These are phyloP conservation scores for Calonectria pauciramosa DNA, from an alignment of 2,329 filamentous ascomycete species.

Conservation along the genomic window DNA sequence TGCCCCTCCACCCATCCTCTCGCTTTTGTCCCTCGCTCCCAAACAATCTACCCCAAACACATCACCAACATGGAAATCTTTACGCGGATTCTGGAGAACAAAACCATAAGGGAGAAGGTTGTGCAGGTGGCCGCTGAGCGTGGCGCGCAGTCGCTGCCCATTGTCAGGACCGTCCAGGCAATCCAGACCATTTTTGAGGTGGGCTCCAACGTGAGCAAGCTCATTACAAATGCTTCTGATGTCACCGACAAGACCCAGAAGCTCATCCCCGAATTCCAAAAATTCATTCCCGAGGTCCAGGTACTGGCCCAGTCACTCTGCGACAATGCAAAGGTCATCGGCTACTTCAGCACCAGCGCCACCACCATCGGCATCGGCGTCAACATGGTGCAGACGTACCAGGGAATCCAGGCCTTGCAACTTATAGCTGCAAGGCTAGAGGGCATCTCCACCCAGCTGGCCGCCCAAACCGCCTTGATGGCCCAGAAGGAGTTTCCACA, in stretches of 20 bases:
- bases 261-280: not conserved
- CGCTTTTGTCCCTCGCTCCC: not conserved
- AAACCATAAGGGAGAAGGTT: not conserved
- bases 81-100: constrained; percentile 3
- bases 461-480: constrained; percentile 52
- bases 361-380: constrained; percentile 49
- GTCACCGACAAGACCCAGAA: constrained; percentile 37
- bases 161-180: constrained; percentile 17
- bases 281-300: constrained; percentile 51
- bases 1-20: not conserved
- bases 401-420: constrained; percentile 52
- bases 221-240: constrained; percentile 40
- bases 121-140: constrained; percentile 2
- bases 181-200: constrained; percentile 15
- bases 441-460: constrained; percentile 49
- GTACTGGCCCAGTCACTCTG: constrained; percentile 52
- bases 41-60: not conserved
- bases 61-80: constrained; percentile 17
- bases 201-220: constrained; percentile 25
- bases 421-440: constrained; percentile 52
- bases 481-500: constrained; percentile 54
- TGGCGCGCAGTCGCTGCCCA: constrained; percentile 10
- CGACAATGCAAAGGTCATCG: constrained; percentile 49
- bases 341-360: constrained; percentile 49
- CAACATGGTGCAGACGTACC: constrained; percentile 53